A percentile compares a stretch with the other conserved stretches of the same genome.
Conservation (phyloP, 2,329 filamentous ascomycete genomes). For the Knoxdaviesia proteae region DNA sequence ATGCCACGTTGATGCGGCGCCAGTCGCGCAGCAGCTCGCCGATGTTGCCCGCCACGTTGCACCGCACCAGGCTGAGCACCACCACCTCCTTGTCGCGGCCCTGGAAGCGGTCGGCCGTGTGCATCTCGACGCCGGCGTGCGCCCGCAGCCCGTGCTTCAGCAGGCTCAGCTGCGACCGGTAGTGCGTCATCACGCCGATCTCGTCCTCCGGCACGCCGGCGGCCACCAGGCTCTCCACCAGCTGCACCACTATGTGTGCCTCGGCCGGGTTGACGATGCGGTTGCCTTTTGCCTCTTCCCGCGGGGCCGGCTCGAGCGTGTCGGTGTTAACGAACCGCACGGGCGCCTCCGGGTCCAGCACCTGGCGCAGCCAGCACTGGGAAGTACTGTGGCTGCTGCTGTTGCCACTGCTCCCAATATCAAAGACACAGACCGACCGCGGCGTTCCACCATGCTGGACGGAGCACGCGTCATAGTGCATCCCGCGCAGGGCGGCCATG, state of each 20-base stretch:
- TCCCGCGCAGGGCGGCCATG: conserved; percentile 35
- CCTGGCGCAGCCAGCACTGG: conserved; percentile 57
- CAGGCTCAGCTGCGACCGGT: conserved; percentile 74
- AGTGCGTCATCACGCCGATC: conserved; percentile 92
- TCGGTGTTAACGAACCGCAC: conserved; percentile 88
- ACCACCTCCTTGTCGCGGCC: conserved; percentile 89
- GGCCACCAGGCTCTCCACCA: conserved; percentile 59
- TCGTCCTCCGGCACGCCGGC: conserved; percentile 54
- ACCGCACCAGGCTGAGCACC: conserved; percentile 69
- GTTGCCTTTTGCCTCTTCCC: conserved; percentile 59
- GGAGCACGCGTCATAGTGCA: conserved; percentile 33
- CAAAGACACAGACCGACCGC: too few relatives aligned
- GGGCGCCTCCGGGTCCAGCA: conserved; percentile 48
- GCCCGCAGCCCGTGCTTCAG: conserved; percentile 51
- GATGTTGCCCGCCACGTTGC: conserved; percentile 64
- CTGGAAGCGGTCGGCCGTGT: conserved; percentile 93
- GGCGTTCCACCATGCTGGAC: too few relatives aligned
- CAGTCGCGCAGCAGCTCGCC: conserved; percentile 83
- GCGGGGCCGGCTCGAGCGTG: conserved; percentile 36
- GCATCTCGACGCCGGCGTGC: conserved; percentile 58
- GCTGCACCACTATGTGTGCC: conserved; percentile 53
- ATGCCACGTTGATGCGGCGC: conserved; percentile 84
- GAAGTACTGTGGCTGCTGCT: not conserved
- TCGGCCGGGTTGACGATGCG: conserved; percentile 81
- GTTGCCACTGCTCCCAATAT: not conserved